phyloP scores from a whole-genome alignment of 768 basidiomycete species.

The Cytidiella melzeri region DNA sequence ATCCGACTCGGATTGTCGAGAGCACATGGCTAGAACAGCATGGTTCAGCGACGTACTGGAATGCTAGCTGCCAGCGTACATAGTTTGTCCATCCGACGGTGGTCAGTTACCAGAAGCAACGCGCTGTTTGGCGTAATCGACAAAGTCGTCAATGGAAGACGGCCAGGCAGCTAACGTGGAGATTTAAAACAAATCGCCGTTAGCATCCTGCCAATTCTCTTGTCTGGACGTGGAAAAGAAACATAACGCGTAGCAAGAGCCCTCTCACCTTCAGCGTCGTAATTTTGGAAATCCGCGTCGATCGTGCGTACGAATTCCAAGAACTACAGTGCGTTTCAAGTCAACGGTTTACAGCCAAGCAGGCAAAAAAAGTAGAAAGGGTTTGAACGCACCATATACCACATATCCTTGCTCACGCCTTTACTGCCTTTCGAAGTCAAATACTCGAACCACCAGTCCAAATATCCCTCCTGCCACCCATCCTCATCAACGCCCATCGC shows the following conservation, averaged over 20 bases:
- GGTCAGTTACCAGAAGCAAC: conserved; percentile 14
- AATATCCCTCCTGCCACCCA: conserved; percentile 61
- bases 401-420: conserved; percentile 85
- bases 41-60: too few relatives aligned
- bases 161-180: conserved; percentile 69
- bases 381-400: conserved; percentile 69
- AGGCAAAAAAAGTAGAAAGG: neutral
- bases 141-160: conserved; percentile 81
- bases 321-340: conserved; percentile 41
- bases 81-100: neutral
- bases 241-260: too few relatives aligned
- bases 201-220: too few relatives aligned
- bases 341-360: neutral
- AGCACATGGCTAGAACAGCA: too few relatives aligned
- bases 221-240: too few relatives aligned
- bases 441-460: conserved; percentile 77
- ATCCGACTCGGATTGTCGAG: too few relatives aligned
- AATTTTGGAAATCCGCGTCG: conserved; percentile 64
- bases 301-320: conserved; percentile 72
- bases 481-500: conserved; percentile 30
- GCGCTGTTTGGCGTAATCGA: conserved; percentile 52
- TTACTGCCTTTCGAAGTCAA: conserved; percentile 57
- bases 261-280: conserved; percentile 76
- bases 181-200: too few relatives aligned
- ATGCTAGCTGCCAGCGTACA: too few relatives aligned